Conservation (phyloP, 129 eudicot species). For the Apium graveolens region DNA sequence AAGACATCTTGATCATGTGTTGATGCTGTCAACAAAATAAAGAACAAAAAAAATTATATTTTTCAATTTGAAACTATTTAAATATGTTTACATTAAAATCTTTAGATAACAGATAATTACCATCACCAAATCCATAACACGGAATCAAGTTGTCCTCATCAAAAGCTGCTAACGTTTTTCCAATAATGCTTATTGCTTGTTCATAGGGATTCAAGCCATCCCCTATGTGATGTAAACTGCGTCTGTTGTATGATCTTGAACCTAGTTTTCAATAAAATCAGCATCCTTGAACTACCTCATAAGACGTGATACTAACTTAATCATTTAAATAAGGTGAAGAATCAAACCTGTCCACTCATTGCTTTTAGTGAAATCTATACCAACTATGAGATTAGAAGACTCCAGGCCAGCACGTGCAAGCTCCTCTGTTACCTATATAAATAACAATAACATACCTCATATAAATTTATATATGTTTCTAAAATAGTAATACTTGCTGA, state of each 20-base stretch:
- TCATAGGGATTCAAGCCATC: conserved; percentile 68
- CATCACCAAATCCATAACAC: conserved; percentile 97
- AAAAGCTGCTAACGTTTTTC: conserved; percentile 85
- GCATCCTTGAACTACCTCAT: conserved; percentile 6
- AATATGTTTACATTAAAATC: neutral
- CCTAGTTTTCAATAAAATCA: conserved; percentile 45
- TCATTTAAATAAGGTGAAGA: neutral
- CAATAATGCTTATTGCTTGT: conserved; percentile 85
- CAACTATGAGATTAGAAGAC: conserved; percentile 87
- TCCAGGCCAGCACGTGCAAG: conserved; percentile 95
- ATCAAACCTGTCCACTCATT: conserved; percentile 88
- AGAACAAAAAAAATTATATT: neutral
- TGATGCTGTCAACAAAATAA: conserved; percentile 54
- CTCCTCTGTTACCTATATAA: conserved; percentile 69
- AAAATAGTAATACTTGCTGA: neutral
- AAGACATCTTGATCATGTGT: conserved; percentile 97
- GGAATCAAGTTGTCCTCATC: conserved; percentile 97
- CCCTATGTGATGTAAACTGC: conserved; percentile 85
- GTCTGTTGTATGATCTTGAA: conserved; percentile 60
- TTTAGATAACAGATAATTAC: conserved; percentile 35
- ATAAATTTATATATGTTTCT: neutral
- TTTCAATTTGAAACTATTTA: neutral
- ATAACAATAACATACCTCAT: neutral
- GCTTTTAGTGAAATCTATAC: conserved; percentile 96
- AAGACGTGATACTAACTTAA: neutral